Percentiles rank a stretch among this genome's conserved stretches.
Evolutionary conservation across 345 rosid species (phyloP).

Genomic region (Aegle marmelos): DNA sequence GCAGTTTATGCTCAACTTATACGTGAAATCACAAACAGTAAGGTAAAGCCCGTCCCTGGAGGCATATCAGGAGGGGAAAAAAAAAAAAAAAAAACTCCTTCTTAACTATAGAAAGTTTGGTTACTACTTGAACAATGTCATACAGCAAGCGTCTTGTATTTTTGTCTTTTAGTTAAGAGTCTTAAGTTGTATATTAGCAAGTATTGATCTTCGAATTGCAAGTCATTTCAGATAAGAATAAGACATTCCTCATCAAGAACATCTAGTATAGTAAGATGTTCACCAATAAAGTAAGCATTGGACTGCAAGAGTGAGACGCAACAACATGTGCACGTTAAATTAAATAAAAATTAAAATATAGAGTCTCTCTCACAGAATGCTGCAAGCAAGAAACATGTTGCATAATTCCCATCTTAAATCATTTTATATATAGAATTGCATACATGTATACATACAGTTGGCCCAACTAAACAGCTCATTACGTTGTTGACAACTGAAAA

Average conservation of each 20-base stretch:
- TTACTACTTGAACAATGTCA: neutral
- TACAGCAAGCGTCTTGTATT: neutral
- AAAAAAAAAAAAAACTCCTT: neutral
- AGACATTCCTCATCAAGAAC: neutral
- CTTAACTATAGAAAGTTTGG: neutral
- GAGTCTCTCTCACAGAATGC: neutral
- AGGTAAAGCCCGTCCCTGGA: neutral
- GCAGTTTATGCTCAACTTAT: neutral
- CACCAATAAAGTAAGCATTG: neutral
- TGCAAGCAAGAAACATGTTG: neutral
- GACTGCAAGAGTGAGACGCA: neutral
- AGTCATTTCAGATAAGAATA: neutral
- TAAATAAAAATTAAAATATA: neutral
- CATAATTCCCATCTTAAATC: neutral
- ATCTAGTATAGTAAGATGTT: neutral
- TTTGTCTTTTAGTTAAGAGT: neutral
- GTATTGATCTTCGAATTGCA: neutral
- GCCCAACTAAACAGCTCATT: neutral
- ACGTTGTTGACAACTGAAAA: neutral
- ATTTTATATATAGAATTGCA: neutral
- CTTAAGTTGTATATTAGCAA: neutral
- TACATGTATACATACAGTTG: neutral
- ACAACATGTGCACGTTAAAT: neutral
- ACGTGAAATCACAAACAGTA: neutral
- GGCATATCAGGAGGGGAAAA: neutral